phyloP scores from a whole-genome alignment of 2,329 filamentous ascomycete species.

The Aureobasidium namibiae region DNA sequence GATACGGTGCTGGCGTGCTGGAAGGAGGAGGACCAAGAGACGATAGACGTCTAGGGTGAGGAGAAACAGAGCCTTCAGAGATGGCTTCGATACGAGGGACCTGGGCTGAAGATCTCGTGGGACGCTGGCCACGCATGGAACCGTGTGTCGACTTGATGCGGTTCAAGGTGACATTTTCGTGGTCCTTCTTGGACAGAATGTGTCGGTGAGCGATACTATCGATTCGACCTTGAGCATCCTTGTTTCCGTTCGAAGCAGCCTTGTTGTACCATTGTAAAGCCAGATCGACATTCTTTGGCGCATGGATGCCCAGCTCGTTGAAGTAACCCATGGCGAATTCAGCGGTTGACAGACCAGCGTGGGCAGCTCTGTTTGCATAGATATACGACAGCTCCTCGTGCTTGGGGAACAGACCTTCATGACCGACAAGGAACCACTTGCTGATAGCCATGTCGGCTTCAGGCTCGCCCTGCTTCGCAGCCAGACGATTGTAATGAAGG shows the following conservation, averaged over 20 bases:
- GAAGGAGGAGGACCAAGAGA: conserved; percentile 12
- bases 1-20: conserved; percentile 21
- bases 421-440: conserved; percentile 96
- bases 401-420: conserved; percentile 85
- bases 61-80: conserved; percentile 31
- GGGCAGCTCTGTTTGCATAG: conserved; percentile 81
- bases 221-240: conserved; percentile 73
- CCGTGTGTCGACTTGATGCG: conserved; percentile 61
- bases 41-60: conserved; percentile 27
- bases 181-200: conserved; percentile 72
- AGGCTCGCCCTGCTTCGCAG: conserved; percentile 81
- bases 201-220: conserved; percentile 78
- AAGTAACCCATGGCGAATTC: conserved; percentile 98
- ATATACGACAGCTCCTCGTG: conserved; percentile 90
- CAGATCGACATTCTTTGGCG: conserved; percentile 72
- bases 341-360: conserved; percentile 73
- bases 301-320: conserved; percentile 89
- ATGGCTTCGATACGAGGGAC: conserved; percentile 32
- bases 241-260: conserved; percentile 83
- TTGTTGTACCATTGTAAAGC: conserved; percentile 85
- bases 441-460: conserved; percentile 95
- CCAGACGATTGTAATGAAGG: conserved; percentile 90
- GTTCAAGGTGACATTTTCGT: conserved; percentile 82
- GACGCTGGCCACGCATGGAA: conserved; percentile 42
- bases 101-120: conserved; percentile 33